Conservation (phyloP, 2,329 filamentous ascomycete genomes). For the Malbranchea cinnamomea region DNA sequence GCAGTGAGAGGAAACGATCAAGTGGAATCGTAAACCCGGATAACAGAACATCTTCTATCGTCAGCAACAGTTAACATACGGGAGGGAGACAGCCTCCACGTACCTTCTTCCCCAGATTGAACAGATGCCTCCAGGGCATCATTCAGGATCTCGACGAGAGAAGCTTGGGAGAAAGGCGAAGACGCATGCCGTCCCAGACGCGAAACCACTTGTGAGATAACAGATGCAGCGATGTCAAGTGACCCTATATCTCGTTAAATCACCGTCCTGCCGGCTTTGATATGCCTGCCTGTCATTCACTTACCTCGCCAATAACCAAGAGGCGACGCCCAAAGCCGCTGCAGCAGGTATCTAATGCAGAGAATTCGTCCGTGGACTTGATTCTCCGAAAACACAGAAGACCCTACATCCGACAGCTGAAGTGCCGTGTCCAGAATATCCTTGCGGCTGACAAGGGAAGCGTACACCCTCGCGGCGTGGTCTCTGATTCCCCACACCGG, state of each 20-base stretch:
- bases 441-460: constrained; percentile 20
- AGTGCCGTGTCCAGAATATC: constrained; percentile 19
- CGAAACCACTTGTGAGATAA: too few species aligned
- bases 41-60: constrained; percentile 3
- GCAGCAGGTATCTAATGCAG: constrained; percentile 24
- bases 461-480: constrained; percentile 30
- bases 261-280: too few species aligned
- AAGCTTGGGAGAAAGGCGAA: constrained; percentile 22
- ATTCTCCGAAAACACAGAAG: constrained; percentile 17
- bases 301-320: constrained; percentile 22
- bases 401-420: constrained; percentile 13
- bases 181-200: too few species aligned
- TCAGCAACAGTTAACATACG: background rate
- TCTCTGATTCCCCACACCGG: constrained; percentile 32
- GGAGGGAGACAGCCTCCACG: background rate
- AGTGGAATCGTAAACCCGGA: too few species aligned
- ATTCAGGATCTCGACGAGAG: constrained; percentile 23
- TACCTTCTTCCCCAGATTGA: constrained; percentile 18
- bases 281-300: too few species aligned
- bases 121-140: constrained; percentile 22
- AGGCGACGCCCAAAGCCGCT: constrained; percentile 19
- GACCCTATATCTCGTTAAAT: too few species aligned
- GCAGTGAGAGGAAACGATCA: background rate
- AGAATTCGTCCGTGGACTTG: constrained; percentile 27
- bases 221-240: too few species aligned